These are phyloP conservation scores for Chrysoporthe austroafricana DNA, from an alignment of 2,329 filamentous ascomycete genomes.

Conservation along the genomic window DNA sequence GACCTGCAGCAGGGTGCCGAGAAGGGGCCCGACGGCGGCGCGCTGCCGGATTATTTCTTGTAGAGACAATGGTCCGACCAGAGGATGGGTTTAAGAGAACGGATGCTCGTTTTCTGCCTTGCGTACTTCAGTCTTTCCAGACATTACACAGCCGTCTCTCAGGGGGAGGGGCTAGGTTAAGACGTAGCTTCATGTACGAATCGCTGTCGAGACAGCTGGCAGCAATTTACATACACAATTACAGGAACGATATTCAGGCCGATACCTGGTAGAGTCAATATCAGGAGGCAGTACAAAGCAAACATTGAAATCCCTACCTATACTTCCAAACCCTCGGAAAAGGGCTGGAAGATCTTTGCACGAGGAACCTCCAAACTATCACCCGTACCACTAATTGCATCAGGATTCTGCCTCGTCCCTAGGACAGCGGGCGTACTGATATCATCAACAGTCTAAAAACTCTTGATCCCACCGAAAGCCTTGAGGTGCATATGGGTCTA, in stretches of 20 bases:
- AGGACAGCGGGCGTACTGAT: too few species aligned
- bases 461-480: too few species aligned
- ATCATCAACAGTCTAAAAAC: too few species aligned
- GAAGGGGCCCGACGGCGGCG: slow-evolving; percentile 65
- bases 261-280: background rate
- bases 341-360: background rate
- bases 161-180: too few species aligned
- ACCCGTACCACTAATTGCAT: too few species aligned
- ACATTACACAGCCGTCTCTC: too few species aligned
- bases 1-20: slow-evolving; percentile 71
- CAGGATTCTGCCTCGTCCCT: too few species aligned
- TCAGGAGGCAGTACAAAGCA: background rate
- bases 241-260: background rate
- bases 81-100: background rate
- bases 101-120: background rate
- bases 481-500: too few species aligned
- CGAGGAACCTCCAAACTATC: background rate
- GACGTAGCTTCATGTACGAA: too few species aligned
- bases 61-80: slow-evolving; percentile 39
- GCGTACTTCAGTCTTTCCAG: background rate
- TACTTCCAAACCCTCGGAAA: background rate
- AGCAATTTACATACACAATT: background rate
- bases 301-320: background rate
- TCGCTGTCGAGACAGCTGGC: too few species aligned
- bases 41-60: slow-evolving; percentile 74